These are phyloP conservation scores for Brassica hybrid DNA, from an alignment of 441 rosid species.

Conservation along the genomic window DNA sequence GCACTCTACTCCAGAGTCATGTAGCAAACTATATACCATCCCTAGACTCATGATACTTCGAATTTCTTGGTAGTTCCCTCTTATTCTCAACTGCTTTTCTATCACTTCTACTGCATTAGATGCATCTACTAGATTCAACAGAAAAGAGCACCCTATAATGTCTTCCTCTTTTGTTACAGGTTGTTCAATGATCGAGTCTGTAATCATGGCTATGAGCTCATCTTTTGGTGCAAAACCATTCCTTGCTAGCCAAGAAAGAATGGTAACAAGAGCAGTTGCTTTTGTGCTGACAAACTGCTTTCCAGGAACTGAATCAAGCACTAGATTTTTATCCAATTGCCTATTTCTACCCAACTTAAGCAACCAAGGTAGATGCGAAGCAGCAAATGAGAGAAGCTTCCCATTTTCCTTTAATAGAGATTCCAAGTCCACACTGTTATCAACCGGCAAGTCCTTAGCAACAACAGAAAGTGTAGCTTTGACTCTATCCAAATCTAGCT, in stretches of 20 bases:
- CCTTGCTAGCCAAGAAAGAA: constrained; percentile 89
- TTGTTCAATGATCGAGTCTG: constrained; percentile 83
- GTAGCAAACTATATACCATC: constrained; percentile 83
- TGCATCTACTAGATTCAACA: constrained; percentile 91
- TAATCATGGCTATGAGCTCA: constrained; percentile 72
- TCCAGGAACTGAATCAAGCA: constrained; percentile 59
- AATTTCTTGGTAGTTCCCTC: constrained; percentile 83
- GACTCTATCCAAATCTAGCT: constrained; percentile 49
- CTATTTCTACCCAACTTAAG: constrained; percentile 71
- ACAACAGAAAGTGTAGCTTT: constrained; percentile 62
- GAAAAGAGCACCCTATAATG: constrained; percentile 78
- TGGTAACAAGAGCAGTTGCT: constrained; percentile 68
- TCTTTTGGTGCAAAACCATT: constrained; percentile 94
- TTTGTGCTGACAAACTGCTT: constrained; percentile 69
- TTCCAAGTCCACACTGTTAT: constrained; percentile 62
- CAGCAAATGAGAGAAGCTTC: constrained; percentile 77
- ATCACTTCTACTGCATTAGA: constrained; percentile 90
- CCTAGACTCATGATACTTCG: constrained; percentile 95
- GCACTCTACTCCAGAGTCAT: constrained; percentile 85
- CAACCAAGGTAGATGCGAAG: constrained; percentile 91
- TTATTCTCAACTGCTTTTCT: constrained; percentile 86
- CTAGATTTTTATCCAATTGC: constrained; percentile 51
- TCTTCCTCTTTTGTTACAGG: constrained; percentile 92
- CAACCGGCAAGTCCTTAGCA: constrained; percentile 69
- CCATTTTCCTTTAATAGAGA: constrained; percentile 74